A percentile compares a stretch with the other conserved stretches of the same genome.
Evolutionary conservation across 306 rosid genomes (phyloP).

Genomic region (Fragaria vesca): DNA sequence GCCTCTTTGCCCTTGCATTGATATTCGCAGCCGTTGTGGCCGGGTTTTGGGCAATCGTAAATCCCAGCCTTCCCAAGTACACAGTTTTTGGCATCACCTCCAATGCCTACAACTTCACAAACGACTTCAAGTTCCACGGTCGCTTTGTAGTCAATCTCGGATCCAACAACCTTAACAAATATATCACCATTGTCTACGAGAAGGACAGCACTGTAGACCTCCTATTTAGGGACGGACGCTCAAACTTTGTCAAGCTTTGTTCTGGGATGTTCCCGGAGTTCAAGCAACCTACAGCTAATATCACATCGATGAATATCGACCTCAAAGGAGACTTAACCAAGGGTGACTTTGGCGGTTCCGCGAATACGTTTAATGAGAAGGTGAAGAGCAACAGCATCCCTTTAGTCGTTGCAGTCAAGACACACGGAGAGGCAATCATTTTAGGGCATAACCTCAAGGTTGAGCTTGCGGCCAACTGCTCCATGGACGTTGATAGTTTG

Average conservation of each 20-base stretch:
- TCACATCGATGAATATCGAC: slow-evolving; percentile 15
- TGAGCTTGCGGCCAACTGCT: slow-evolving; percentile 15
- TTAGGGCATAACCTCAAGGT: not conserved
- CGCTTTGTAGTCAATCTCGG: slow-evolving; percentile 31
- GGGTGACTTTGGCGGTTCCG: slow-evolving; percentile 10
- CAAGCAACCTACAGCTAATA: slow-evolving; percentile 25
- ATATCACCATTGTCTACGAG: slow-evolving; percentile 35
- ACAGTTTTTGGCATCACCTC: slow-evolving; percentile 27
- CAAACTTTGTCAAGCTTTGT: slow-evolving; percentile 17
- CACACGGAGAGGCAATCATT: not conserved
- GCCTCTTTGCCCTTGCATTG: slow-evolving; percentile 24
- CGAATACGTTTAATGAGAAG: slow-evolving; percentile 14
- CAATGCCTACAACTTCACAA: slow-evolving; percentile 23
- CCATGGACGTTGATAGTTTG: slow-evolving; percentile 28
- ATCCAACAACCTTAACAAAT: slow-evolving; percentile 46
- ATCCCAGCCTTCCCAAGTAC: slow-evolving; percentile 45
- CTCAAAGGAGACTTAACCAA: slow-evolving; percentile 14
- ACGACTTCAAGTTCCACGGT: slow-evolving; percentile 17
- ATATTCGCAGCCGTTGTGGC: not conserved
- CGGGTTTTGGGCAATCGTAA: not conserved
- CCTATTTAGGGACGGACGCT: slow-evolving; percentile 19
- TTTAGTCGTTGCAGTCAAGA: slow-evolving; percentile 20
- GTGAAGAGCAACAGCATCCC: slow-evolving; percentile 16
- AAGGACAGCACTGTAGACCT: slow-evolving; percentile 2
- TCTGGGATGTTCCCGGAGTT: slow-evolving; percentile 26